phyloP scores from a whole-genome alignment of 2,329 filamentous ascomycete genomes.

The Lasiodiplodia citricola region DNA sequence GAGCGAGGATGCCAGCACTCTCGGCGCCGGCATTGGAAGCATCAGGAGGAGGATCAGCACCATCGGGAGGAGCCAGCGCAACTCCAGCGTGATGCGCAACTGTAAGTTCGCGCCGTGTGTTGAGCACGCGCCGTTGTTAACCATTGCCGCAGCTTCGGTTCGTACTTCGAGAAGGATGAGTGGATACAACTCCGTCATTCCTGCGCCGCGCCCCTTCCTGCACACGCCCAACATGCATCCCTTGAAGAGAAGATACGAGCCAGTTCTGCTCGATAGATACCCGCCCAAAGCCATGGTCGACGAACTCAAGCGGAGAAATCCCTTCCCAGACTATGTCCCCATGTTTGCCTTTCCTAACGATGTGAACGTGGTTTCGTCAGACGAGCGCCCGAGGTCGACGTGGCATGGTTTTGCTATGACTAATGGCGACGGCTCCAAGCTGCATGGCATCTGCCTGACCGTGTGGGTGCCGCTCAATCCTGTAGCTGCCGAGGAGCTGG shows the following conservation, averaged over 20 bases:
- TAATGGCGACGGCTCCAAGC: constrained; percentile 84
- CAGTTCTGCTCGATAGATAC: constrained; percentile 93
- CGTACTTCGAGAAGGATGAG: constrained; percentile 88
- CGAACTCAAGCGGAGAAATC: constrained; percentile 78
- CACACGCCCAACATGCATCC: constrained; percentile 94
- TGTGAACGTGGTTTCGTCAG: constrained; percentile 93
- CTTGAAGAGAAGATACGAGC: constrained; percentile 90
- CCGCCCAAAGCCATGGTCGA: constrained; percentile 82
- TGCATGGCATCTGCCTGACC: constrained; percentile 90
- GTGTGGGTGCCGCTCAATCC: constrained; percentile 89
- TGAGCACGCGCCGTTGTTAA: constrained; percentile 30
- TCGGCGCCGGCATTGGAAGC: constrained; percentile 74
- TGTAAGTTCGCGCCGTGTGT: constrained; percentile 53
- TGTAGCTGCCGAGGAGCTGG: constrained; percentile 81
- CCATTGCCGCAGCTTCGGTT: constrained; percentile 61
- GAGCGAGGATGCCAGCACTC: constrained; percentile 59
- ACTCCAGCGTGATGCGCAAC: constrained; percentile 76
- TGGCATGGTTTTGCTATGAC: constrained; percentile 99
- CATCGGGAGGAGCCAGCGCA: constrained; percentile 92
- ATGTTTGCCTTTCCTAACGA: constrained; percentile 99
- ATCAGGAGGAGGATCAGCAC: constrained; percentile 93
- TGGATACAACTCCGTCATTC: constrained; percentile 98
- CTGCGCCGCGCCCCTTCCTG: constrained; percentile 87
- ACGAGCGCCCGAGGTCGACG: constrained; percentile 90
- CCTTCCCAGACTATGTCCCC: constrained; percentile 95